phyloP scores from a whole-genome alignment of 2,329 filamentous ascomycete genomes.

The Sporothrix euskadiensis region DNA sequence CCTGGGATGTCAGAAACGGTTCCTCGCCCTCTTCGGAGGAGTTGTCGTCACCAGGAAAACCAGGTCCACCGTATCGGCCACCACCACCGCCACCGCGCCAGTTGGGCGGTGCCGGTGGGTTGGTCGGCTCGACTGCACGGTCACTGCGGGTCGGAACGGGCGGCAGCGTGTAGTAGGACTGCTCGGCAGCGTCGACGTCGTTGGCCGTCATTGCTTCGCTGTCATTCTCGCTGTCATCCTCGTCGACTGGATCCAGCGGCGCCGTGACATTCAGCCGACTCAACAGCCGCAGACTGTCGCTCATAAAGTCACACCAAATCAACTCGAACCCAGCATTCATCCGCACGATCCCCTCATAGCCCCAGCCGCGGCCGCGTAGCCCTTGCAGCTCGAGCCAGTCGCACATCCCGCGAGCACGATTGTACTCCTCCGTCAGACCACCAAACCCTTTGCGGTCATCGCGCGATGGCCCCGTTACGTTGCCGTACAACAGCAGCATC shows the following conservation, averaged over 20 bases:
- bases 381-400: conserved; percentile 45
- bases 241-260: conserved; percentile 39
- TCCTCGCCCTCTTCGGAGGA: conserved; percentile 41
- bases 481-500: conserved; percentile 53
- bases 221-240: conserved; percentile 21
- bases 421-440: conserved; percentile 49
- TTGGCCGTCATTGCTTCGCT: background rate
- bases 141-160: conserved; percentile 42
- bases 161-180: conserved; percentile 43
- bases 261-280: conserved; percentile 50
- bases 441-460: conserved; percentile 22
- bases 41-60: conserved; percentile 5
- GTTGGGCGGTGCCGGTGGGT: conserved; percentile 43
- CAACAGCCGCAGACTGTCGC: conserved; percentile 46
- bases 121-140: conserved; percentile 40
- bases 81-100: conserved; percentile 36
- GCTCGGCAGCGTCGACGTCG: conserved; percentile 8
- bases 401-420: conserved; percentile 50
- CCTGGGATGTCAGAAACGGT: conserved; percentile 45
- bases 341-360: conserved; percentile 51
- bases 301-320: conserved; percentile 54
- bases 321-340: conserved; percentile 56
- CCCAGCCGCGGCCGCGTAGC: conserved; percentile 50
- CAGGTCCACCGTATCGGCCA: conserved; percentile 19
- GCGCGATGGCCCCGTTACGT: conserved; percentile 42